phyloP scores from a whole-genome alignment of 306 rosid genomes.

The Astragalus glycyphyllos region DNA sequence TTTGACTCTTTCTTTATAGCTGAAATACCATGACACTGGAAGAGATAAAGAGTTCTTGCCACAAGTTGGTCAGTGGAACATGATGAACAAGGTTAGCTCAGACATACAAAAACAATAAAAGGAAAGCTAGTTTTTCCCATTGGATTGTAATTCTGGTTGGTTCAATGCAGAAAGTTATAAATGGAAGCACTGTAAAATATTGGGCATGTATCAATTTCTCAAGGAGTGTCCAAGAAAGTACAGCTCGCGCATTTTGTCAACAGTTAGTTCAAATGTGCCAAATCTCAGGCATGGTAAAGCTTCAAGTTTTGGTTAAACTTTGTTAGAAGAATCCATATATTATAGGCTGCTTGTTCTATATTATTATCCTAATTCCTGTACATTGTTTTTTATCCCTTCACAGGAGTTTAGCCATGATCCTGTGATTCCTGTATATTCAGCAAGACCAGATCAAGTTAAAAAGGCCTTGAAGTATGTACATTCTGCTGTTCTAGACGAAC shows the following conservation, averaged over 20 bases:
- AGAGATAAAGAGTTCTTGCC: conserved; percentile 50
- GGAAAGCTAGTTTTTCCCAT: not conserved
- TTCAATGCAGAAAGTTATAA: conserved; percentile 57
- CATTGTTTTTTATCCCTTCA: not conserved
- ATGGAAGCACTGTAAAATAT: conserved; percentile 55
- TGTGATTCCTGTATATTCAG: conserved; percentile 44
- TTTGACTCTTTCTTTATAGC: conserved; percentile 24
- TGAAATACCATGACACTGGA: conserved; percentile 52
- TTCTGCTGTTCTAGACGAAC: conserved; percentile 45
- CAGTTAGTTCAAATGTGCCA: conserved; percentile 61
- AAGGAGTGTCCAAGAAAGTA: conserved; percentile 48
- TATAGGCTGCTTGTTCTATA: not conserved
- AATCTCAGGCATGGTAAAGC: conserved; percentile 60
- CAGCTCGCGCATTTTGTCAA: conserved; percentile 56
- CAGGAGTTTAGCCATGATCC: conserved; percentile 50
- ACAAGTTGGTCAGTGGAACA: conserved; percentile 56
- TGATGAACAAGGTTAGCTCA: conserved; percentile 52
- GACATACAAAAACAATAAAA: not conserved
- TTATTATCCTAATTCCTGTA: not conserved
- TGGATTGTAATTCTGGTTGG: not conserved
- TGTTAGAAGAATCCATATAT: not conserved
- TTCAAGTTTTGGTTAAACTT: conserved; percentile 10
- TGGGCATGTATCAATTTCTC: conserved; percentile 56
- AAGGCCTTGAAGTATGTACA: conserved; percentile 52
- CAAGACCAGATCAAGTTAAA: conserved; percentile 55